These are phyloP conservation scores for Puccinia sorghi DNA, from an alignment of 1,284 basidiomycete genomes.

Conservation along the genomic window DNA sequence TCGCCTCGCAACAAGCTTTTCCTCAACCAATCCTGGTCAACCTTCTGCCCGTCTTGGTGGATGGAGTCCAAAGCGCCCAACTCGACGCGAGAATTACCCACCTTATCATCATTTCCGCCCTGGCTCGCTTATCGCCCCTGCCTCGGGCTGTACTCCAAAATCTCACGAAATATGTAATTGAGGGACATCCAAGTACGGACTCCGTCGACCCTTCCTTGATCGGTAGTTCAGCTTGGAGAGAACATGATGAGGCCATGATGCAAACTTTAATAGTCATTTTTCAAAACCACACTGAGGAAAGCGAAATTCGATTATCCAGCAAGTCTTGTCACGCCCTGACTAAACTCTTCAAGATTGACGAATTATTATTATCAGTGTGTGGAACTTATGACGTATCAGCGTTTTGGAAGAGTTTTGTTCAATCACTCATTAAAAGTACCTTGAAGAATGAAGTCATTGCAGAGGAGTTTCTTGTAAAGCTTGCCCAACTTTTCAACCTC, in stretches of 20 bases:
- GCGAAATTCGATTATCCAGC: conserved; percentile 22
- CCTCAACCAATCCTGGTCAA: conserved; percentile 63
- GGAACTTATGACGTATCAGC: conserved; percentile 28
- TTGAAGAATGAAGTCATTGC: conserved; percentile 24
- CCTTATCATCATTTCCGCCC: conserved; percentile 30
- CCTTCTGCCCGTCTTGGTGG: conserved; percentile 30
- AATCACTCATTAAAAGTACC: conserved; percentile 16
- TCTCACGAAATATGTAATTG: conserved; percentile 34
- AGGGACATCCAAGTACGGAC: conserved; percentile 6
- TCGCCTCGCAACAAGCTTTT: conserved; percentile 69
- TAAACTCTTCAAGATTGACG: conserved; percentile 1
- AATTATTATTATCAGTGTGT: conserved; percentile 26
- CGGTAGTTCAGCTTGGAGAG: conserved; percentile 3
- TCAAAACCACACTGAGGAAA: conserved; percentile 13
- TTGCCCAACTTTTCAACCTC: conserved; percentile 29
- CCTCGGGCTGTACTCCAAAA: conserved; percentile 18
- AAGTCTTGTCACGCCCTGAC: conserved; percentile 29
- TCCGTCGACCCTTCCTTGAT: not conserved
- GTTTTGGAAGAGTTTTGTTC: conserved; percentile 39
- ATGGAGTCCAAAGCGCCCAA: conserved; percentile 60
- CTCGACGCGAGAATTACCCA: conserved; percentile 66
- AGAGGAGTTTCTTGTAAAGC: conserved; percentile 31
- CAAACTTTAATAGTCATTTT: conserved; percentile 32
- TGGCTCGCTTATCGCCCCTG: conserved; percentile 20
- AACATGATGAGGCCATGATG: conserved; percentile 37